Evolutionary conservation across 2,329 filamentous ascomycete species (phyloP).

Genomic region (Hymenoscyphus linearis): DNA sequence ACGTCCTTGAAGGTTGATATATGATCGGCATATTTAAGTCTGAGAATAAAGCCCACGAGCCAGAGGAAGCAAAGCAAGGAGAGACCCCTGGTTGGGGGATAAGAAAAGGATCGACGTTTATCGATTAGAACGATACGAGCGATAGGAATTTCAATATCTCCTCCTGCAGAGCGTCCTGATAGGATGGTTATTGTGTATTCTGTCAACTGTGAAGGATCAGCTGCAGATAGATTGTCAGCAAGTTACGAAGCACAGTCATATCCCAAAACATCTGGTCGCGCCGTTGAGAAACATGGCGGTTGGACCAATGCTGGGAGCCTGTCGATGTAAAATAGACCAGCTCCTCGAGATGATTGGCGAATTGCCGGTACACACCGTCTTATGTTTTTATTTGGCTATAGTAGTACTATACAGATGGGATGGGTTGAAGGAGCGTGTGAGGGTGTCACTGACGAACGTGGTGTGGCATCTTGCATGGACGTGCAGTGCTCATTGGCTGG

Average conservation of each 20-base stretch:
- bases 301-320: conserved; percentile 15
- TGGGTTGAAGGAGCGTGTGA: background rate
- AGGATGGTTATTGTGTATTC: conserved; percentile 1
- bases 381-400: conserved; percentile 11
- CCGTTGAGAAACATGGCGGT: conserved; percentile 9
- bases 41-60: background rate
- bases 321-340: conserved; percentile 10
- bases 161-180: conserved; percentile 5
- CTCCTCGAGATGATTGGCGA: conserved; percentile 14
- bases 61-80: background rate
- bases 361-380: conserved; percentile 4
- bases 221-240: conserved; percentile 6
- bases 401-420: background rate
- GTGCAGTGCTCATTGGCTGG: conserved; percentile 11
- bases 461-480: conserved; percentile 12
- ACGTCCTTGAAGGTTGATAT: background rate
- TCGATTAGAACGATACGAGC: conserved; percentile 15
- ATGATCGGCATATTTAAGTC: background rate
- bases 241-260: conserved; percentile 5
- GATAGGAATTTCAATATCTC: conserved; percentile 11
- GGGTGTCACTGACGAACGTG: conserved; percentile 10
- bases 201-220: conserved; percentile 8
- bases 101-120: conserved; percentile 2
- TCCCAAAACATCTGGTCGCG: background rate
- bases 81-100: background rate